Evolutionary conservation across 2,329 filamentous ascomycete genomes (phyloP).

Genomic region (Pyrenochaeta sp.): DNA sequence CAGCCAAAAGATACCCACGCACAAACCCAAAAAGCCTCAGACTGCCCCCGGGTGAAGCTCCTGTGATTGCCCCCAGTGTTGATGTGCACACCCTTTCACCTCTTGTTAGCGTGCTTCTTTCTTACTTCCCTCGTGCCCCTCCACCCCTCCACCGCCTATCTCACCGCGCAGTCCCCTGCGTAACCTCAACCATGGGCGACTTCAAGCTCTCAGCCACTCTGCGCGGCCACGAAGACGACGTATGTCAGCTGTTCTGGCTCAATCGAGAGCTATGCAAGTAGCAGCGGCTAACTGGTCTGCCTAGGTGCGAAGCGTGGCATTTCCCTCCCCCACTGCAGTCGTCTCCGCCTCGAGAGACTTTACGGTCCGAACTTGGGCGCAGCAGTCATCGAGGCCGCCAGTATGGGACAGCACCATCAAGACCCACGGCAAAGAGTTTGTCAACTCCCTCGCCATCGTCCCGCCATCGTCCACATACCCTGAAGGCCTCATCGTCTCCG

Average conservation of each 20-base stretch:
- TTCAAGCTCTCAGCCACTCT: constrained; percentile 95
- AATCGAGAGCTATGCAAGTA: not conserved
- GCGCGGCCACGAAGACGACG: constrained; percentile 90
- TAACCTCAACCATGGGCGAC: constrained; percentile 68
- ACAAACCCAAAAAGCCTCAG: too few relatives aligned
- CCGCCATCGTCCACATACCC: constrained; percentile 73
- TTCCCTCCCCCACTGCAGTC: constrained; percentile 75
- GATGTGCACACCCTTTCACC: constrained; percentile 10
- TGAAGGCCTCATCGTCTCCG: constrained; percentile 84
- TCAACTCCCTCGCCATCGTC: constrained; percentile 84
- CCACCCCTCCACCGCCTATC: constrained; percentile 17
- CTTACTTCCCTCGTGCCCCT: constrained; percentile 16
- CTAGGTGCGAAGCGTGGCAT: constrained; percentile 87
- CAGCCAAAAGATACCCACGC: not conserved
- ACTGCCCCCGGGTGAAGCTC: not conserved
- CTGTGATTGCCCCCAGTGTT: constrained; percentile 2
- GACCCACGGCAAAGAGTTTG: constrained; percentile 81
- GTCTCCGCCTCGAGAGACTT: constrained; percentile 91
- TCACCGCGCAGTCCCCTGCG: constrained; percentile 34
- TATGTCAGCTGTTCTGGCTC: constrained; percentile 52
- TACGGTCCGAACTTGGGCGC: constrained; percentile 87
- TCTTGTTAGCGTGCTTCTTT: constrained; percentile 12
- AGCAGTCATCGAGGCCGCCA: constrained; percentile 70
- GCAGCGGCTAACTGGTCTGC: too few relatives aligned
- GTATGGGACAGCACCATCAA: constrained; percentile 80